phyloP scores from a whole-genome alignment of 2,329 filamentous ascomycete genomes.

The Aureobasidium pullulans region DNA sequence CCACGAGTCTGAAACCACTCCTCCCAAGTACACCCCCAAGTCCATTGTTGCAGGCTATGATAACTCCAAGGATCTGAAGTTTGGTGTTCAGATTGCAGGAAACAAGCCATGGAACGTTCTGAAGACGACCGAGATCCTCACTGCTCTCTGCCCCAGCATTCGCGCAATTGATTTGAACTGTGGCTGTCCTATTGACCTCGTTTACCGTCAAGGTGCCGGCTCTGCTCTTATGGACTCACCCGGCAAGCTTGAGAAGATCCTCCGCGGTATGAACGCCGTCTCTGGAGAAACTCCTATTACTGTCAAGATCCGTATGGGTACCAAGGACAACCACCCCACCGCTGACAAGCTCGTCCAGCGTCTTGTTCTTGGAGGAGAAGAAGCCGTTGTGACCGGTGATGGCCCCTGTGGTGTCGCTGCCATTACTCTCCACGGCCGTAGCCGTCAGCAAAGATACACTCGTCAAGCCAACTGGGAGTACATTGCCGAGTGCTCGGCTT shows the following conservation, averaged over 20 bases:
- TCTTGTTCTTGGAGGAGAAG: constrained; percentile 70
- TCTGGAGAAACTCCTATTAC: constrained; percentile 88
- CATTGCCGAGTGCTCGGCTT: constrained; percentile 78
- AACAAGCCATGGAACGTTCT: constrained; percentile 87
- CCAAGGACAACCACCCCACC: constrained; percentile 69
- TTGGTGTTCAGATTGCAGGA: constrained; percentile 86
- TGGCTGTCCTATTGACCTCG: constrained; percentile 91
- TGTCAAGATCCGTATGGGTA: constrained; percentile 89
- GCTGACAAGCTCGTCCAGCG: constrained; percentile 76
- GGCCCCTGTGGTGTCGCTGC: constrained; percentile 83
- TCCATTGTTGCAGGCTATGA: constrained; percentile 69
- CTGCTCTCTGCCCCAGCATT: constrained; percentile 68
- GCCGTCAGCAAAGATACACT: constrained; percentile 89
- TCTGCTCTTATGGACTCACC: constrained; percentile 85
- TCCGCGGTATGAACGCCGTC: constrained; percentile 91
- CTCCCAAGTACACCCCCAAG: constrained; percentile 59
- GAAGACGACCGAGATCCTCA: constrained; percentile 78
- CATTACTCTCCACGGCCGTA: constrained; percentile 91
- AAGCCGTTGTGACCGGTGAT: constrained; percentile 57
- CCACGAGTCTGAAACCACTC: constrained; percentile 70
- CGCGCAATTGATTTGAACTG: constrained; percentile 94
- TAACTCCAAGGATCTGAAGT: constrained; percentile 73
- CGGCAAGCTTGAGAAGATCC: constrained; percentile 85
- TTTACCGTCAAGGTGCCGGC: constrained; percentile 80
- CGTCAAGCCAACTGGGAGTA: constrained; percentile 90